Conservation (phyloP, 257 asterid genomes). For the Ilex aquifolium region DNA sequence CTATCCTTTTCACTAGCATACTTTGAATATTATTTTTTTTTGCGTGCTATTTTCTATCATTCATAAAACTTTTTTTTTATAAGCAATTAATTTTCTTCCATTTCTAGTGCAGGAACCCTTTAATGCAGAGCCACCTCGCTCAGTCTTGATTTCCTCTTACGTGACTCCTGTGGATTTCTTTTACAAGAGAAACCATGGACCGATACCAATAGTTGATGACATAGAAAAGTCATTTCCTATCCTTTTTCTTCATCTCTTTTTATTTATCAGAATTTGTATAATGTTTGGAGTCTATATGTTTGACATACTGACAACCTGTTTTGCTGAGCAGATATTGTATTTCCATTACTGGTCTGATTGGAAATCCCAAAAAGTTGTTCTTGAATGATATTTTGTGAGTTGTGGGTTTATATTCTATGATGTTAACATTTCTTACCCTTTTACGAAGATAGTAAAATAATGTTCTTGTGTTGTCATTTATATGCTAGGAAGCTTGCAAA, state of each 20-base stretch:
- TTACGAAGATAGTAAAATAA: neutral
- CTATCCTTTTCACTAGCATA: too few relatives aligned
- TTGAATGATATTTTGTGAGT: constrained; percentile 87
- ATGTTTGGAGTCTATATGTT: too few relatives aligned
- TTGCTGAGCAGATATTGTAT: constrained; percentile 58
- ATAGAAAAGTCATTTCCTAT: constrained; percentile 39
- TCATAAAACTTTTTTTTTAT: too few relatives aligned
- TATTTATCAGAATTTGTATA: too few relatives aligned
- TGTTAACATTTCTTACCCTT: constrained; percentile 3
- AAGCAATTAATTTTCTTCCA: too few relatives aligned
- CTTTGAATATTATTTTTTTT: too few relatives aligned
- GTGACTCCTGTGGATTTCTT: constrained; percentile 80
- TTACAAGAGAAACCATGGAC: constrained; percentile 97
- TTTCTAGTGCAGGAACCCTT: constrained; percentile 63
- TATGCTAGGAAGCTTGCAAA: constrained; percentile 72
- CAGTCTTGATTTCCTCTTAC: constrained; percentile 61
- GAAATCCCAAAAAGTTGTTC: constrained; percentile 42
- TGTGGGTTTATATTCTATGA: constrained; percentile 3
- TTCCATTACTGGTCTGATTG: constrained; percentile 48
- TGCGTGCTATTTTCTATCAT: too few relatives aligned
- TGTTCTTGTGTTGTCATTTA: constrained; percentile 15
- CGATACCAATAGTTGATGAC: constrained; percentile 79
- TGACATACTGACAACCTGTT: neutral
- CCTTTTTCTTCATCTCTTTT: too few relatives aligned
- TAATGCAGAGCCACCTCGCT: constrained; percentile 88